Evolutionary conservation across 148 eudicot species (phyloP).

Genomic region (Camellia sinensis): DNA sequence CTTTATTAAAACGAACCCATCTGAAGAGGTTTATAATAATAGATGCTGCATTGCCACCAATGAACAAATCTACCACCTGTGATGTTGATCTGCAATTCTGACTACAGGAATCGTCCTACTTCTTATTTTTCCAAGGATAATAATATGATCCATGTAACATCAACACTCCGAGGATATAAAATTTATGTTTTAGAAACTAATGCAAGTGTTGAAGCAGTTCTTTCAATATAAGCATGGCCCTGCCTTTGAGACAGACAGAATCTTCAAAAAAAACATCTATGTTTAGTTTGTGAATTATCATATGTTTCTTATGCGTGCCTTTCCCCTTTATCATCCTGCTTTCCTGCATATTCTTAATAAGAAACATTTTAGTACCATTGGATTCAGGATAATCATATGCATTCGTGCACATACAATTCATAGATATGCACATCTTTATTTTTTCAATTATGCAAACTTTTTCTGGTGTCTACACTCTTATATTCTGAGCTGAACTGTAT

Average conservation of each 20-base stretch:
- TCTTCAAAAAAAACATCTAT: not conserved
- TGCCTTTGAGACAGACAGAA: not conserved
- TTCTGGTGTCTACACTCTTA: not conserved
- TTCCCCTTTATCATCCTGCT: not conserved
- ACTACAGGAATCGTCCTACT: not conserved
- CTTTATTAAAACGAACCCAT: too few relatives aligned
- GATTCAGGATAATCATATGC: not conserved
- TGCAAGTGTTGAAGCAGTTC: not conserved
- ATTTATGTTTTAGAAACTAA: not conserved
- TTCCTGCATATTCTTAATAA: not conserved
- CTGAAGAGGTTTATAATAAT: too few relatives aligned
- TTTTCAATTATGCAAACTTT: not conserved
- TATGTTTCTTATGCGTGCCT: not conserved
- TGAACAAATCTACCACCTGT: not conserved
- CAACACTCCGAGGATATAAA: not conserved
- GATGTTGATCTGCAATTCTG: not conserved
- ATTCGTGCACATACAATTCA: not conserved
- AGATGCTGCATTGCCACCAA: not conserved
- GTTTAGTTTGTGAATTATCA: not conserved
- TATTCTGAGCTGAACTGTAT: not conserved
- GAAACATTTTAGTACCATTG: slow-evolving; percentile 4
- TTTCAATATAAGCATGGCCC: not conserved
- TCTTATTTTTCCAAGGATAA: not conserved
- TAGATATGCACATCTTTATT: not conserved
- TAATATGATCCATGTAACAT: too few relatives aligned